Conservation (phyloP, 345 rosid genomes). For the Combretum micranthum region DNA sequence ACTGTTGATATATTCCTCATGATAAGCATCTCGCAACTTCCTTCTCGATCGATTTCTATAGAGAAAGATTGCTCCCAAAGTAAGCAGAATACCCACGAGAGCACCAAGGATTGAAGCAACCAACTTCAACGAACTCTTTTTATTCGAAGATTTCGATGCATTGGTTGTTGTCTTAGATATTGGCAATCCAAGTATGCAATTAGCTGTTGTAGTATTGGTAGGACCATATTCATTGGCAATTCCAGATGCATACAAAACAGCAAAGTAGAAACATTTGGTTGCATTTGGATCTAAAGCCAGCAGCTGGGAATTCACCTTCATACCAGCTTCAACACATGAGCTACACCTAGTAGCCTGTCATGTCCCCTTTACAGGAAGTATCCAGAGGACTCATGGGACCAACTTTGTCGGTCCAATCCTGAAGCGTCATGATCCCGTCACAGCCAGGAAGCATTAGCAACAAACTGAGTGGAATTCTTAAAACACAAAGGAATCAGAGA, state of each 20-base stretch:
- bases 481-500: slow-evolving; percentile 38
- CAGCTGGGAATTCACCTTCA: slow-evolving; percentile 27
- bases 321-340: slow-evolving; percentile 44
- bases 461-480: slow-evolving; percentile 25
- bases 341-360: slow-evolving; percentile 35
- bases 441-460: slow-evolving; percentile 31
- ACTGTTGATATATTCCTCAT: slow-evolving; percentile 25
- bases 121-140: slow-evolving; percentile 10
- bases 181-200: slow-evolving; percentile 41
- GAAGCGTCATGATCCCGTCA: slow-evolving; percentile 26
- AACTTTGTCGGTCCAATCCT: slow-evolving; percentile 37
- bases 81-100: slow-evolving; percentile 30
- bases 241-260: slow-evolving; percentile 38
- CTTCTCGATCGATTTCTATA: slow-evolving; percentile 23
- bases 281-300: slow-evolving; percentile 18
- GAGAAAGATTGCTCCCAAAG: slow-evolving; percentile 14
- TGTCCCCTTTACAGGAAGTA: slow-evolving; percentile 33
- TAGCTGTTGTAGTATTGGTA: slow-evolving; percentile 23
- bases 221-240: slow-evolving; percentile 47
- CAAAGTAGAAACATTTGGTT: slow-evolving; percentile 34
- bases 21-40: slow-evolving; percentile 22
- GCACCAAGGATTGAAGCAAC: slow-evolving; percentile 24
- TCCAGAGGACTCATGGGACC: slow-evolving; percentile 27
- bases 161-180: slow-evolving; percentile 11
- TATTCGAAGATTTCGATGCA: slow-evolving; percentile 5